Base-by-base conservation (phyloP, 2,329 filamentous ascomycete species). In the Lomentospora prolificans region DNA sequence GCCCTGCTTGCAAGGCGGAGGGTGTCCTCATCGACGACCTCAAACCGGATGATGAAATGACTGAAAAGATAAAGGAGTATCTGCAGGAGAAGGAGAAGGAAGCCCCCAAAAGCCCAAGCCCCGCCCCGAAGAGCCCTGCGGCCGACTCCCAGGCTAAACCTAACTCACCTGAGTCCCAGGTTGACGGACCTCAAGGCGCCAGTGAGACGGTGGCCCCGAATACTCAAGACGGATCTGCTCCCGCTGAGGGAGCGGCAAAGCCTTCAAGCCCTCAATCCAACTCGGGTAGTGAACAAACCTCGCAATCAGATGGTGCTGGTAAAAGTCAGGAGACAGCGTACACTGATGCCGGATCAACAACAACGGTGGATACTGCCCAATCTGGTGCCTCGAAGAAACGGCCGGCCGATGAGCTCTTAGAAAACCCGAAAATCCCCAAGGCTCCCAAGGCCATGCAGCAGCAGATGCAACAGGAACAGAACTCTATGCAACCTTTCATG, bases 11-110 rank as follows among this genome's bases (percentile, higher is more conserved):
- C 77, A 84, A 89, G 72, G 87, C 86, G 60, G 90, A 96, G 69
- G 89, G 89, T 66, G 89, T 96, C 61, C 78, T 96, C 65, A 88
- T 97, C 73, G 92, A 96, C 79, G 87, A 96, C 72, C 81, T 99
- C 63, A 82, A 85, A 67, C 74, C 85, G 60, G 90, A 97, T 72
- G 86, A 89, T 61, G 89, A 94, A 63, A 81, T 84, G 59, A 81
- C 84, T 60, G 77, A 80, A 64, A 91, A 88, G 71, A 89, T 96
- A 61, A 87, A 89, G 72, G 81, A 81, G 39, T 96, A 87, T 66
- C 67, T 83, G 60, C 77, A 77, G 63, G 78, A 79, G 61, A 82
- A 80, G 19, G 48, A 50, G 17, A 51, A 55, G 53, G 44, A 57
- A 36, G 58, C 63, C 33, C 70, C 73, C n/a, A 77, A 78, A 62